Evolutionary conservation across 805 yeast species (phyloP), one percentile per base, ranked within the genome.

Genomic region (Metschnikowia similis): DNA sequence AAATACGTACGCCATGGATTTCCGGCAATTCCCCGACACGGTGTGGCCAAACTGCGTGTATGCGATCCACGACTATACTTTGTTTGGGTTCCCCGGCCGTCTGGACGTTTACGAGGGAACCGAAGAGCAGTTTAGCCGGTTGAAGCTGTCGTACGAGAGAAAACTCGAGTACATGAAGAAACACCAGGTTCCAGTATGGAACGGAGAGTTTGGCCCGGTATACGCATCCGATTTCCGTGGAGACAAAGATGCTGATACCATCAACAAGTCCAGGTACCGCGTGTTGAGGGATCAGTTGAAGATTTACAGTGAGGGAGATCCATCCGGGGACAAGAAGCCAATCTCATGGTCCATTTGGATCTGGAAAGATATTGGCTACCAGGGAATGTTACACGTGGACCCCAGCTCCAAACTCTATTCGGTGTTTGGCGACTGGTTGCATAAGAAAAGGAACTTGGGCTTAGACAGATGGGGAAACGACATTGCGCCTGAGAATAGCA

Each of bases 121-220:
- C 9, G 64, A 48, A 0, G 73, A 61, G 34, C 71, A 77, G 54
- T 60, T 56, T 45, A 63, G 51, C 32, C 72, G 69, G 56, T 55
- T 77, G 48, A 55, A 63, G 48, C 48, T 49, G n/a, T 75, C 69
- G 55, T 77, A 74, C 56, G 61, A 69, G 37, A 59, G 79, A 44
- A 77, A 77, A 58, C 59, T 76, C 51, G 74, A 74, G 52, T 74
- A 67, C 59, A 74, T 73, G 72, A 56, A 54, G 38, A 53, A 66
- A 35, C 56, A 65, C 51, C 58, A 68, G 11, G 78, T 76, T 8
- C 80, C 82, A 2, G 79, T 77, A 16, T 77, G 82, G 82, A 75
- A 76, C 58, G 81, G 81, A 30, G 79, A 77, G 60, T 75, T 77
- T 59, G 80, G 82, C 31, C 80, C 81, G 8, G 79, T 77, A 34